phyloP scores from a whole-genome alignment of 2,329 filamentous ascomycete genomes.

The Pseudopyrenochaeta lycopersici region DNA sequence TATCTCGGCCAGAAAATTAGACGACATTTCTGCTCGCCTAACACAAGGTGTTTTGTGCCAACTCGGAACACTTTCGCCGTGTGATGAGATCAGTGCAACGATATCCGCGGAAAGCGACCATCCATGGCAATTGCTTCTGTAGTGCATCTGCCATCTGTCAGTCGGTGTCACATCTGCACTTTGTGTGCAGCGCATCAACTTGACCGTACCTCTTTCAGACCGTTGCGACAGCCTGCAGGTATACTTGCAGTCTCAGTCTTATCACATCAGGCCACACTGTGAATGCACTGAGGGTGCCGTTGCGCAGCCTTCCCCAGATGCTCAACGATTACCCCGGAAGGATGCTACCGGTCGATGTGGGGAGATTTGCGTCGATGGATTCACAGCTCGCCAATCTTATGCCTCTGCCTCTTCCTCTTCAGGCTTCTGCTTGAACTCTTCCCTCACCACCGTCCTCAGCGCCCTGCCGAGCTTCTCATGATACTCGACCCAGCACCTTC shows the following conservation, averaged over 20 bases:
- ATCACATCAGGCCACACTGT: background rate
- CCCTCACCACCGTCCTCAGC: conserved; percentile 71
- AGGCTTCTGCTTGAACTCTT: conserved; percentile 65
- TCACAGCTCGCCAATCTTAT: too few relatives aligned
- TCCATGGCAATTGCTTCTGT: background rate
- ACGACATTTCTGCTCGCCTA: background rate
- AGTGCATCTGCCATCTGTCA: conserved; percentile 14
- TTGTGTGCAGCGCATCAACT: conserved; percentile 2
- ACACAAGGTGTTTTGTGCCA: background rate
- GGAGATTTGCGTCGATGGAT: background rate
- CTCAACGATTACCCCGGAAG: background rate
- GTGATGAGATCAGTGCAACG: background rate
- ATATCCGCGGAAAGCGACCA: background rate
- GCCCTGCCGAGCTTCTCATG: conserved; percentile 72
- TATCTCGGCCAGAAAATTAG: background rate
- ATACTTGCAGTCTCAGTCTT: background rate
- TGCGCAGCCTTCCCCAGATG: background rate
- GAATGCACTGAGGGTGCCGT: background rate
- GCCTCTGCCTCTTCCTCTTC: conserved; percentile 43
- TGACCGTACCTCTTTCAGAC: background rate
- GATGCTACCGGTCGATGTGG: background rate
- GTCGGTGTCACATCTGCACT: background rate
- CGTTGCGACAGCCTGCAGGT: background rate
- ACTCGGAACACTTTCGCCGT: background rate
- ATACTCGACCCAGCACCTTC: conserved; percentile 74